These are phyloP conservation scores for Tulasnella sp. DNA, from an alignment of 768 basidiomycete species.

Conservation along the genomic window DNA sequence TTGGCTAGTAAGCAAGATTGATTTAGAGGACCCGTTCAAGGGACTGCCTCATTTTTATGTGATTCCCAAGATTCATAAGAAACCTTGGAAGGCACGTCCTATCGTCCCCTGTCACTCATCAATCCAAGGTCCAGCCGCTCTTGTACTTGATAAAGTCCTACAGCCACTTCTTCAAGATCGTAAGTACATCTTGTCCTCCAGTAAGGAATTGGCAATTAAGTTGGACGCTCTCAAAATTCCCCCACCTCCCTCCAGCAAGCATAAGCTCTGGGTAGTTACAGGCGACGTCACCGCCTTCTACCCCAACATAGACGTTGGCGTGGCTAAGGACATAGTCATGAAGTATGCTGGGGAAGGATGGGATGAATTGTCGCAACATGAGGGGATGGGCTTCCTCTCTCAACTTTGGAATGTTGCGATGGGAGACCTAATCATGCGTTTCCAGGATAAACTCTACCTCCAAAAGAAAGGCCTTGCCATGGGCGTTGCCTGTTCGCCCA, in stretches of 20 bases:
- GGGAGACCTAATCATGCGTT: conserved; percentile 4
- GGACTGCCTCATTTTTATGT: neutral
- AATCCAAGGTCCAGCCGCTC: neutral
- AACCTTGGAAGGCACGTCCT: neutral
- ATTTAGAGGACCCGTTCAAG: neutral
- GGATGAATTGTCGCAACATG: neutral
- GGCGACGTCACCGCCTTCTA: conserved; percentile 29
- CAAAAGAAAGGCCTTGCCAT: conserved; percentile 17
- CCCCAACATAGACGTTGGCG: conserved; percentile 21
- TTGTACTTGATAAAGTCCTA: neutral
- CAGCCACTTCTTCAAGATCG: neutral
- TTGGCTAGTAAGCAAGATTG: neutral
- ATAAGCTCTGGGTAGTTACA: conserved; percentile 21
- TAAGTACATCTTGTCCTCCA: neutral
- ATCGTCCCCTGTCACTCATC: conserved; percentile 1
- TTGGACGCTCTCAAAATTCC: neutral
- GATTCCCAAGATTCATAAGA: conserved; percentile 8
- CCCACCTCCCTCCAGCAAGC: neutral
- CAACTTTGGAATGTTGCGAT: neutral
- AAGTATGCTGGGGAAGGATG: neutral
- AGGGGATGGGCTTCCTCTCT: neutral
- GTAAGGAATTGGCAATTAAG: neutral
- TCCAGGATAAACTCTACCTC: neutral
- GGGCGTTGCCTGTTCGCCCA: conserved; percentile 16
- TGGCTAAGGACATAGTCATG: conserved; percentile 13